Evolutionary conservation across 176 grass and related monocot species (phyloP), one percentile per base, ranked within the genome.

Genomic region (Raddia guianensis): DNA sequence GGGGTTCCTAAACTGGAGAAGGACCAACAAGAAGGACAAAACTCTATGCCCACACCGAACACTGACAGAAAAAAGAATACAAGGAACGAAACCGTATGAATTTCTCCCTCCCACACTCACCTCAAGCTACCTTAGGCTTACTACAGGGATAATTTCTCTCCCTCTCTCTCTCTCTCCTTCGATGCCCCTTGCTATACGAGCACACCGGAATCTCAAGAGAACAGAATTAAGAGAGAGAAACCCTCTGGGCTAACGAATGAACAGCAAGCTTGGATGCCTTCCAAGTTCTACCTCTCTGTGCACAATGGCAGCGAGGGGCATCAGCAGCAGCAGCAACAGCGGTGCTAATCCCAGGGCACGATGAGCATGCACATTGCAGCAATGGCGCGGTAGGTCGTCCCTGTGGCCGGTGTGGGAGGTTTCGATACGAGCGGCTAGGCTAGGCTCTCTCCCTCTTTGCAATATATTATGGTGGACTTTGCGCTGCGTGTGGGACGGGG

Each of bases 401-500:
- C 20, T 57, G 58, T 66, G 48, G 35, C 57, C 12, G 40, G 15
- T 68, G 15, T 68, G 68, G 54, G 35, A 70, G 76, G 51, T 47
- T 68, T 73, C 49, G 83, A 65, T 77, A 46, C 78, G 58, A 58
- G 48, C 49, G 12, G 32, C 46, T 33, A 59, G 49, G 79, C 57
- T n/a, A 37, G 60, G 75, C 80, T 62, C 62, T 54, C 65, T 12
- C 3, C 37, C 37, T 1, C 27, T 27, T 27, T 27, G 72, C 58
- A 73, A 85, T 82, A 68, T 78, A 82, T 52, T 82, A 73, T 35
- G 40, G 32, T 60, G 84, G 50, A 18, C 62, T 80, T 58, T 15
- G 50, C 12, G 63, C 57, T 86, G 49, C 62, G 67, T 33, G 50
- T 49, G 58, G 83, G 58, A 13, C 60, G n/a, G 21, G n/a, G 61